Conservation (phyloP, 352 stramenopile species). For the Globisporangium radiosum region DNA sequence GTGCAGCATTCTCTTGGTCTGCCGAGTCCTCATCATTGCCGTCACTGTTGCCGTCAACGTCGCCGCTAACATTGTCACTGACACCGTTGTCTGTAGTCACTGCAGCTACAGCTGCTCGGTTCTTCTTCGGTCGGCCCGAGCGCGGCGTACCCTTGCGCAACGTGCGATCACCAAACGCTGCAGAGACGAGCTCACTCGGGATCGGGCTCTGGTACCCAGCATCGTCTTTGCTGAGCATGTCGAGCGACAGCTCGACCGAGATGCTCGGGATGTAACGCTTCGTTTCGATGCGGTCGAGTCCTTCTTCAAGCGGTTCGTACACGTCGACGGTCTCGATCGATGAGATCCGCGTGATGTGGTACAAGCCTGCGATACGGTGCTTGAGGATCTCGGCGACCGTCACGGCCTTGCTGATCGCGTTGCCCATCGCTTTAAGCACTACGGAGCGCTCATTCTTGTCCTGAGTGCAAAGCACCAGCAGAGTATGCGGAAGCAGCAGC, state of each 20-base stretch:
- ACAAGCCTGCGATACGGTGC: constrained; percentile 57
- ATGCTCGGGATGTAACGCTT: constrained; percentile 71
- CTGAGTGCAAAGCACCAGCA: constrained; percentile 17
- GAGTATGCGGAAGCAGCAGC: no score
- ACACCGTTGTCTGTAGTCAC: no score
- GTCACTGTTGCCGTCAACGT: no score
- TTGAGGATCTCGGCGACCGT: constrained; percentile 83
- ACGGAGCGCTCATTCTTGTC: constrained; percentile 58
- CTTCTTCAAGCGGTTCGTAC: constrained; percentile 83
- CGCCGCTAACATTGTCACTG: no score
- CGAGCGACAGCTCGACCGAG: constrained; percentile 65
- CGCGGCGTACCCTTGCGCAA: constrained; percentile 1
- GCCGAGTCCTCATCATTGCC: no score
- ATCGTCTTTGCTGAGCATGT: constrained; percentile 47
- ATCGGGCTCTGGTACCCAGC: constrained; percentile 74
- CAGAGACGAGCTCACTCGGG: constrained; percentile 41
- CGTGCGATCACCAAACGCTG: constrained; percentile 26
- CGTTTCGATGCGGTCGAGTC: constrained; percentile 70
- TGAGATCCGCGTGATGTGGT: constrained; percentile 75
- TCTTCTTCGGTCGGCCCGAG: no score
- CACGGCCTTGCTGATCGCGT: constrained; percentile 82
- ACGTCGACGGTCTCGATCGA: constrained; percentile 77
- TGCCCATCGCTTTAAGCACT: constrained; percentile 77
- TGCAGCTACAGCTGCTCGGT: no score
- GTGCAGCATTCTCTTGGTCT: no score